Percentiles rank a stretch among this genome's conserved stretches.
Conservation (phyloP, 2,329 filamentous ascomycete species). For the Penicillium brevicompactum region DNA sequence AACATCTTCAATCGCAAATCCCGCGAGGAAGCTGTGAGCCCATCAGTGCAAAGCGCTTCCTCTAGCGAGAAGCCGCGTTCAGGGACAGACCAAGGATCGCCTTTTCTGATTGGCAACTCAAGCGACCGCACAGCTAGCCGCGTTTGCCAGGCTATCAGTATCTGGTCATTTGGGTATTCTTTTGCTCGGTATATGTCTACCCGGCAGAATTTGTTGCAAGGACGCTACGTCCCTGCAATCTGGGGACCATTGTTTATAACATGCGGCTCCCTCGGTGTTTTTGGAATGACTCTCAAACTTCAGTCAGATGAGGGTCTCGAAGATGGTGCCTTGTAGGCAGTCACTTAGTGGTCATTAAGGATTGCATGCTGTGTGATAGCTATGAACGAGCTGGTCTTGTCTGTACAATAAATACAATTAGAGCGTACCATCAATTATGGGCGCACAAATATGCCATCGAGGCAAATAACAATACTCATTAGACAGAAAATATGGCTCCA, state of each 20-base stretch:
- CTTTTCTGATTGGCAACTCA: not conserved
- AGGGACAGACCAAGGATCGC: not conserved
- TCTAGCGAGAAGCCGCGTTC: too few relatives aligned
- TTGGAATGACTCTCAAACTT: conserved; percentile 12
- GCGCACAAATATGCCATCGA: too few relatives aligned
- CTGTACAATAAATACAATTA: too few relatives aligned
- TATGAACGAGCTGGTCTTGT: too few relatives aligned
- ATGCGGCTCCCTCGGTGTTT: conserved; percentile 15
- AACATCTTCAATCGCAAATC: conserved; percentile 23
- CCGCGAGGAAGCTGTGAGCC: not conserved
- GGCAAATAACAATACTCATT: too few relatives aligned
- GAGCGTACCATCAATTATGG: too few relatives aligned
- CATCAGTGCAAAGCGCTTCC: not conserved
- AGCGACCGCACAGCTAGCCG: conserved; percentile 15
- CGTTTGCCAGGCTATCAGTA: conserved; percentile 28
- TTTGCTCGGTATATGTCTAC: conserved; percentile 31
- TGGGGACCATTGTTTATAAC: conserved; percentile 36
- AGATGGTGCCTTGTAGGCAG: too few relatives aligned
- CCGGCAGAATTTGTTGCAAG: conserved; percentile 25
- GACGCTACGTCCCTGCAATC: conserved; percentile 31
- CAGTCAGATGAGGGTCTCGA: not conserved
- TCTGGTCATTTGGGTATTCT: conserved; percentile 33
- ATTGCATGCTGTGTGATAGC: too few relatives aligned
- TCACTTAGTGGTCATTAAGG: too few relatives aligned
- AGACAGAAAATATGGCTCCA: too few relatives aligned